Conservation (phyloP, 2,329 filamentous ascomycete genomes). For the Pseudogymnoascus sp. region DNA sequence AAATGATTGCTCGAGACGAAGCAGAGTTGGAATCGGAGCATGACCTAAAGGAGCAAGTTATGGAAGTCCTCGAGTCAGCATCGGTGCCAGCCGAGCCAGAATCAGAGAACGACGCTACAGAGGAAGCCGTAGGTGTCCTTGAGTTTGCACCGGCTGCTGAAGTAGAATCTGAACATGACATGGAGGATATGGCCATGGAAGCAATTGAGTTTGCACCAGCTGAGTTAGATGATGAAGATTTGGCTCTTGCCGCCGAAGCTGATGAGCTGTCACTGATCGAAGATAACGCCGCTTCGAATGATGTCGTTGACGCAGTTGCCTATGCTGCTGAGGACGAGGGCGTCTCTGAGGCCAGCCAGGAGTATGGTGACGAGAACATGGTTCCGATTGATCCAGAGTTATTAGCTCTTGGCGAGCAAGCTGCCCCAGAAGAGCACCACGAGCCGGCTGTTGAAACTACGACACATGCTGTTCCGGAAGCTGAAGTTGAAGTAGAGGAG, state of each 20-base stretch:
- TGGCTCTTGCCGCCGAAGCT: slow-evolving; percentile 50
- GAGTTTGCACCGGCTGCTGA: slow-evolving; percentile 36
- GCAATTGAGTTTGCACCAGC: slow-evolving; percentile 38
- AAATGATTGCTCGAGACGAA: slow-evolving; percentile 44
- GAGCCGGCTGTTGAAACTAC: slow-evolving; percentile 12
- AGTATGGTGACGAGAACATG: slow-evolving; percentile 61
- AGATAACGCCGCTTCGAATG: slow-evolving; percentile 15
- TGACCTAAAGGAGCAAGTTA: slow-evolving; percentile 30
- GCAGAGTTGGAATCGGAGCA: slow-evolving; percentile 19
- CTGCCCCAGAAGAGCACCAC: slow-evolving; percentile 7
- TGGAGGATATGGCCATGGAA: slow-evolving; percentile 31
- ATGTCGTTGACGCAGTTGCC: neutral
- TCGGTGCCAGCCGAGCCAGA: slow-evolving; percentile 27
- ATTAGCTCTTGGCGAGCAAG: slow-evolving; percentile 19
- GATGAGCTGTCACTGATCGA: slow-evolving; percentile 48
- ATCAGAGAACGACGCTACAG: slow-evolving; percentile 23
- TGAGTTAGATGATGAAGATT: slow-evolving; percentile 47
- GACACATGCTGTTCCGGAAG: slow-evolving; percentile 20
- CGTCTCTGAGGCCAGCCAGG: slow-evolving; percentile 54
- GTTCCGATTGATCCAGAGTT: slow-evolving; percentile 43
- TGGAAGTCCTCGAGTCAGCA: slow-evolving; percentile 35
- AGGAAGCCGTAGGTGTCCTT: slow-evolving; percentile 32
- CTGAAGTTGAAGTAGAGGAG: neutral
- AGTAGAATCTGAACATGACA: slow-evolving; percentile 18
- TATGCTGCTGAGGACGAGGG: slow-evolving; percentile 20